phyloP scores from a whole-genome alignment of 371 early-diverging fungal species.

The Syncephalastrum racemosum region DNA sequence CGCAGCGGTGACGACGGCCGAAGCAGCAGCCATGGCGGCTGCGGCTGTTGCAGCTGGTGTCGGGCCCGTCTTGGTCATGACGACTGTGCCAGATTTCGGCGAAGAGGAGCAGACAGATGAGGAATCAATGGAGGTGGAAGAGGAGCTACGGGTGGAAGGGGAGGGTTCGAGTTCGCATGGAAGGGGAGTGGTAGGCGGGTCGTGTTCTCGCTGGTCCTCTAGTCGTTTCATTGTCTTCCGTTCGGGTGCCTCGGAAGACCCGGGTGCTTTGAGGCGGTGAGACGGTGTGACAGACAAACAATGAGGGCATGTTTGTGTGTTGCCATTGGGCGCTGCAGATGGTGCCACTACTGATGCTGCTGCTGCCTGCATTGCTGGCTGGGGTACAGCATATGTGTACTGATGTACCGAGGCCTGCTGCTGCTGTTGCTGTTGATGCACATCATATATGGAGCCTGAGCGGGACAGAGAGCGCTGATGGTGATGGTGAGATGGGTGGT shows the following conservation, averaged over 20 bases:
- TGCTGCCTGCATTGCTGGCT: neutral
- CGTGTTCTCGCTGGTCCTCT: constrained; percentile 5
- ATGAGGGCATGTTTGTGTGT: too few species aligned
- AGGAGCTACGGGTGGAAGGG: constrained; percentile 7
- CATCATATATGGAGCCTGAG: constrained; percentile 18
- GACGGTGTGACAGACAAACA: neutral
- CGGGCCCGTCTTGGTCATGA: constrained; percentile 4
- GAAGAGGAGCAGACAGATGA: neutral
- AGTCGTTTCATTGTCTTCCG: constrained; percentile 3
- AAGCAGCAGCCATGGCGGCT: constrained; percentile 8
- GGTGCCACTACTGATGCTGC: neutral
- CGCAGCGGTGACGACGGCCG: neutral
- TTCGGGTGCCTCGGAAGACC: neutral
- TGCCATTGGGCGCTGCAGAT: neutral
- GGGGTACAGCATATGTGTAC: neutral
- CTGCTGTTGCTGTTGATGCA: constrained; percentile 1
- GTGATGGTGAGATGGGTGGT: neutral
- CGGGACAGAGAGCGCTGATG: constrained; percentile 15
- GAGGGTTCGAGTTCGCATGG: neutral
- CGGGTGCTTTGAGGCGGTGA: neutral
- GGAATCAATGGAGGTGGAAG: constrained; percentile 5
- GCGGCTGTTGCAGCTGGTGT: constrained; percentile 13
- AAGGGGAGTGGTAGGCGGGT: neutral
- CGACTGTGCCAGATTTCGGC: too few species aligned
- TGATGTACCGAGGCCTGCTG: too few species aligned